A percentile compares a stretch with the other conserved stretches of the same genome.
Conservation (phyloP, 2,329 filamentous ascomycete species). For the Curvularia hawaiiensis region DNA sequence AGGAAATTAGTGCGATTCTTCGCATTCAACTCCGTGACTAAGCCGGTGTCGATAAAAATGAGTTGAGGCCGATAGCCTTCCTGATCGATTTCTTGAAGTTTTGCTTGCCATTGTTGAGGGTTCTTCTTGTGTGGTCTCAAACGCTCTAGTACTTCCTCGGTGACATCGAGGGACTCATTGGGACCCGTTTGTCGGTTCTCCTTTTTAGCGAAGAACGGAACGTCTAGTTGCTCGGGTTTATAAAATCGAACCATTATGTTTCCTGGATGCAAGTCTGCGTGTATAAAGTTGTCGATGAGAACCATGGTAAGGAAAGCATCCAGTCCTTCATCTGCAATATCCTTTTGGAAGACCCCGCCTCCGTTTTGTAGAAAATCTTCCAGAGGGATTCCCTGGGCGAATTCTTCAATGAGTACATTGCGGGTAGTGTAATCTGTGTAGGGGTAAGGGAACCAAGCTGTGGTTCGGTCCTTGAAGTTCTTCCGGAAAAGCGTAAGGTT, state of each 20-base stretch:
- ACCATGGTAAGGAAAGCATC: slow-evolving; percentile 97
- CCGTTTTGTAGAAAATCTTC: slow-evolving; percentile 90
- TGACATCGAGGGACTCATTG: slow-evolving; percentile 72
- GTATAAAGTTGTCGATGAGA: slow-evolving; percentile 95
- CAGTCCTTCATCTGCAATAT: slow-evolving; percentile 92
- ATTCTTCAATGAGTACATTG: slow-evolving; percentile 92
- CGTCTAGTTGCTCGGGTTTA: slow-evolving; percentile 73
- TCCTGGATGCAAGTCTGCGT: slow-evolving; percentile 93
- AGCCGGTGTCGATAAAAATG: slow-evolving; percentile 95
- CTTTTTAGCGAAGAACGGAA: slow-evolving; percentile 58
- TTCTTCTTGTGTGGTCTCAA: slow-evolving; percentile 76
- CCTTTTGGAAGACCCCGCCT: slow-evolving; percentile 88
- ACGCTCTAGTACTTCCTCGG: slow-evolving; percentile 81
- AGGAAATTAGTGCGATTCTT: slow-evolving; percentile 89
- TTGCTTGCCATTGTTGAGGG: slow-evolving; percentile 71
- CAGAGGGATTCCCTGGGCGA: slow-evolving; percentile 90
- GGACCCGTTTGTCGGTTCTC: slow-evolving; percentile 42
- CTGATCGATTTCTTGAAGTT: slow-evolving; percentile 75
- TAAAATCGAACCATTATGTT: slow-evolving; percentile 99
- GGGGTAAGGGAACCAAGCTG: slow-evolving; percentile 96
- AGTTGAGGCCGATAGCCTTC: slow-evolving; percentile 94
- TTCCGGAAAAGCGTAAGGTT: slow-evolving; percentile 88
- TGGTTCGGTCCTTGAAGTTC: slow-evolving; percentile 87
- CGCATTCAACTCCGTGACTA: slow-evolving; percentile 91
- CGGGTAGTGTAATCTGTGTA: slow-evolving; percentile 92